These are phyloP conservation scores for Pistacia atlantica DNA, from an alignment of 345 rosid genomes.

Conservation along the genomic window DNA sequence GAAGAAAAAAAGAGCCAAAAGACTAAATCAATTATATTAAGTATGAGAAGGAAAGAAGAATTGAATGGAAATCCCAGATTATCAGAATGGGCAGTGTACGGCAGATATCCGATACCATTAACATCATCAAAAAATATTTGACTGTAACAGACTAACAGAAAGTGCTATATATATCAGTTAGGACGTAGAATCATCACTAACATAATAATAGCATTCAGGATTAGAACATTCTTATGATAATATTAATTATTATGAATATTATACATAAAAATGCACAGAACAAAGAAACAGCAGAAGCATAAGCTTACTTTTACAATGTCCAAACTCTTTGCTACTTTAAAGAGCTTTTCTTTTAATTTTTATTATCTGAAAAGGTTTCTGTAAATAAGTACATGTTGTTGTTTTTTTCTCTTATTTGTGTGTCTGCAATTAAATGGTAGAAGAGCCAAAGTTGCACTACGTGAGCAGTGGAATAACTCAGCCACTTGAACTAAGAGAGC, in stretches of 20 bases:
- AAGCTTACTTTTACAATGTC: not conserved
- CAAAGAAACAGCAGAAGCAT: not conserved
- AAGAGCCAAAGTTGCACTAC: not conserved
- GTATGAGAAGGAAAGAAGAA: not conserved
- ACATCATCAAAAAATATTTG: not conserved
- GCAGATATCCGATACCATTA: not conserved
- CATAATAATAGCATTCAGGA: no score
- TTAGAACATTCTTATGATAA: no score
- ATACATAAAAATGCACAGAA: not conserved
- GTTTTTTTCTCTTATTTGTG: not conserved
- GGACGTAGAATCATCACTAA: no score
- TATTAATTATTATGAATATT: no score
- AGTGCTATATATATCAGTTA: no score
- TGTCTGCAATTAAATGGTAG: not conserved
- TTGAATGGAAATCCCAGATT: not conserved
- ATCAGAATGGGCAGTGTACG: not conserved
- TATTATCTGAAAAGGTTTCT: not conserved
- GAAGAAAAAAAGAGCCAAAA: not conserved
- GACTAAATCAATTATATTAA: not conserved
- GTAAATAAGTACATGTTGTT: not conserved
- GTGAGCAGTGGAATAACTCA: not conserved
- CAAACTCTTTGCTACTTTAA: not conserved
- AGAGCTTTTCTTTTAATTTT: not conserved
- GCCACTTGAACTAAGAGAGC: not conserved
- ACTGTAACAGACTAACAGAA: not conserved